Evolutionary conservation across 768 basidiomycete genomes (phyloP), one percentile per base, ranked within the genome.

Genomic region (Agaricus bisporus): DNA sequence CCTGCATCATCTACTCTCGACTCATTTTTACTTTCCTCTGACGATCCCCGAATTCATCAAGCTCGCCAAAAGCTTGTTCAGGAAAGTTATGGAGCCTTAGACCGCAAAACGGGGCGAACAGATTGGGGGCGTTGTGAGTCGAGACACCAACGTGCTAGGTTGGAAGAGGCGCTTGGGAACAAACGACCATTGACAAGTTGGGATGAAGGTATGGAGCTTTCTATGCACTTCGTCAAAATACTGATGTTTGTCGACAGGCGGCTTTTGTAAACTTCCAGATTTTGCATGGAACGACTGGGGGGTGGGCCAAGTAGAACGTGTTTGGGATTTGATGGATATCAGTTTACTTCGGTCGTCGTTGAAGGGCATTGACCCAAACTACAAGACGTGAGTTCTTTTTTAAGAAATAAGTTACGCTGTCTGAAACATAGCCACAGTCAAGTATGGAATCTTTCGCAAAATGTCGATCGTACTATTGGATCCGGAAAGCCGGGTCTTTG

Each of bases 401-500:
- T 51, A 51, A 4, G 12, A 29, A 10, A 15, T 51, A 63, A 39
- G 39, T n/a, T 28, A 56, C 62, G 22, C 51, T 51, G 45, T 42
- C 49, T 54, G 22, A 3, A 32, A 32, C 32, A 7, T 32, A 8
- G 7, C 12, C 54, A 57, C 28, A 93, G 91, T 2, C 78, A 85
- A 68, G 89, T 98, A 1, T 97, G 94, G 94, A 98, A 98, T 67
- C 77, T 98, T 5, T 94, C 91, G 2, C 95, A 98, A 69, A 98
- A 98, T 61, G 95, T 97, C 20, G 95, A 98, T 68, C 82, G 95
- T 12, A 87, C 87, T 25, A 92, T 86, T 42, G 88, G 89, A 6
- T 86, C 88, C 0, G 80, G 77, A 59, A 86, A 84, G 66, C 71
- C 84, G 10, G 95, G 94, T 18, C 89, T 97, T 51, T 91, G 88